Evolutionary conservation across 495 filamentous ascomycete species (phyloP).

Genomic region (Penicillium macrosclerotiorum): DNA sequence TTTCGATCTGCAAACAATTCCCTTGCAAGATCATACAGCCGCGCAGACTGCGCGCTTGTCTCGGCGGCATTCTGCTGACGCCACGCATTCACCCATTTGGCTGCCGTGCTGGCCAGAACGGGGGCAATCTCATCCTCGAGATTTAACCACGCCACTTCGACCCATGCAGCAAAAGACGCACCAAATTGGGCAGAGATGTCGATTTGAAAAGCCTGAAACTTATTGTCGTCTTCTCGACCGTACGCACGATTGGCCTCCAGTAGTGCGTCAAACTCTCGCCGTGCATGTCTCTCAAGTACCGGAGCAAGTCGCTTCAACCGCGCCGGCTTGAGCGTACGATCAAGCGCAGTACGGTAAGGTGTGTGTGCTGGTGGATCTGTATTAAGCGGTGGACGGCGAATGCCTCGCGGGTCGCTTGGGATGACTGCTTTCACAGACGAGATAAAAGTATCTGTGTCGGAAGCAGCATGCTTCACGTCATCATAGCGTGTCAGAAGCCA

Average conservation of each 20-base stretch:
- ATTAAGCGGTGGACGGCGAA: constrained; percentile 3
- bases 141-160: constrained; percentile 3
- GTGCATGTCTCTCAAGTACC: too few species aligned
- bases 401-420: constrained; percentile 1
- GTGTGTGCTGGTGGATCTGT: constrained; percentile 1
- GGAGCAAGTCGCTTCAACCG: too few species aligned
- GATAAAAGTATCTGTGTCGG: background rate
- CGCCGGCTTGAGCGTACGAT: too few species aligned
- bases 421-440: constrained; percentile 2
- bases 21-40: background rate
- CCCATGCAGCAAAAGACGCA: background rate
- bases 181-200: background rate
- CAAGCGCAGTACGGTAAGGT: constrained; percentile 1
- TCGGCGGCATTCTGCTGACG: background rate
- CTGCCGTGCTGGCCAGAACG: background rate
- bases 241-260: too few species aligned
- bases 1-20: too few species aligned
- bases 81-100: constrained; percentile 2
- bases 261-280: too few species aligned
- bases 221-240: too few species aligned
- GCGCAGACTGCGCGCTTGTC: background rate
- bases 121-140: background rate
- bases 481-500: constrained; percentile 1
- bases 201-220: too few species aligned
- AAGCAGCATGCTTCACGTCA: background rate